Evolutionary conservation across 306 rosid species (phyloP).

Genomic region (Crotalaria pallida): DNA sequence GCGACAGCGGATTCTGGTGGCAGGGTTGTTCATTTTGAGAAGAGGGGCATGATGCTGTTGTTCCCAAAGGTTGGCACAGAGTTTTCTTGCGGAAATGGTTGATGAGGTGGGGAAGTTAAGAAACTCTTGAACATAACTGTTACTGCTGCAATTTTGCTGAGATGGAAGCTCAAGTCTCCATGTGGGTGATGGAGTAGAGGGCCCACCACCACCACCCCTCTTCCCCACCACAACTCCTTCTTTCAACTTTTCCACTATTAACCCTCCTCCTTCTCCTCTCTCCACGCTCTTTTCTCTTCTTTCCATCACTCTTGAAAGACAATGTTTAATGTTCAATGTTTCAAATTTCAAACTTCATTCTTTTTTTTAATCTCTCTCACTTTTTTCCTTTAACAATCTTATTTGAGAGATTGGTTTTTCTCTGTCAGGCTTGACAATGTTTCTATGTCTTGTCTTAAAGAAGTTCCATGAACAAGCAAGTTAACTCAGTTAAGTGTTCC

Average conservation of each 20-base stretch:
- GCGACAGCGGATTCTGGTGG: constrained; percentile 33
- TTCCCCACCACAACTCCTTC: constrained; percentile 38
- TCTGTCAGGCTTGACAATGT: neutral
- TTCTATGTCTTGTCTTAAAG: neutral
- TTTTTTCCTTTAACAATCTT: neutral
- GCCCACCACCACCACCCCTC: constrained; percentile 30
- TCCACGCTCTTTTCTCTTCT: constrained; percentile 18
- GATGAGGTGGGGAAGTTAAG: constrained; percentile 33
- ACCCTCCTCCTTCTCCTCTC: constrained; percentile 29
- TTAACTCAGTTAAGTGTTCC: constrained; percentile 13
- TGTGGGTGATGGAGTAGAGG: constrained; percentile 66
- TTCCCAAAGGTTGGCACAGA: constrained; percentile 73
- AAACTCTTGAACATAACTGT: constrained; percentile 26
- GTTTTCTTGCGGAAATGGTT: constrained; percentile 64
- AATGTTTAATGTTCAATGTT: constrained; percentile 20
- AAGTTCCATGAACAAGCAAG: constrained; percentile 9
- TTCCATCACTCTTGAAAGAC: constrained; percentile 16
- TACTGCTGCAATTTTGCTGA: constrained; percentile 1
- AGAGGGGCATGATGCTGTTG: constrained; percentile 33
- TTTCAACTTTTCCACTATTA: constrained; percentile 53
- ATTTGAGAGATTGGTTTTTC: neutral
- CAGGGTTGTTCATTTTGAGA: constrained; percentile 32
- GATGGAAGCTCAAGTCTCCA: constrained; percentile 61
- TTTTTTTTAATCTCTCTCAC: neutral
- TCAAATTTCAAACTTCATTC: constrained; percentile 3